phyloP scores from a whole-genome alignment of 2,329 filamentous ascomycete genomes.

The Fusarium sterilihyphosum region DNA sequence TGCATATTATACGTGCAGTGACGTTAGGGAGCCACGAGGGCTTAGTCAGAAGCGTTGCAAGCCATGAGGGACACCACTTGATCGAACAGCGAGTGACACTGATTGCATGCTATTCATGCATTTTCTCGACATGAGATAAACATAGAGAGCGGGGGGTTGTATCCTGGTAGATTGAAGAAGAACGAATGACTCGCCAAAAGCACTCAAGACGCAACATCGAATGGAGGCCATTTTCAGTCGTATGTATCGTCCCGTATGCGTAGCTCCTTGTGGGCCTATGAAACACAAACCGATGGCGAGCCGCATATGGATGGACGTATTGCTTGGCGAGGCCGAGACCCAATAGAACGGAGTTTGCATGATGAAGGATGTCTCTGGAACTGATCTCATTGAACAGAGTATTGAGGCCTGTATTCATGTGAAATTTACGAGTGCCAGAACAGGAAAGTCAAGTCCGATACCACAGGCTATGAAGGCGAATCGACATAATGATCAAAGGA shows the following conservation, averaged over 20 bases:
- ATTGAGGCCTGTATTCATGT: slow-evolving; percentile 9
- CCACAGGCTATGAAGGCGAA: not conserved
- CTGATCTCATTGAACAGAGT: slow-evolving; percentile 8
- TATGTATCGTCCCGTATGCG: slow-evolving; percentile 24
- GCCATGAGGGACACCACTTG: not conserved
- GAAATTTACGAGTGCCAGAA: not conserved
- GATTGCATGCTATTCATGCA: not conserved
- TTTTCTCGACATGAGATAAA: not conserved
- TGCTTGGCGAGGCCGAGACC: slow-evolving; percentile 22
- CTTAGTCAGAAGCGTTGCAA: slow-evolving; percentile 23
- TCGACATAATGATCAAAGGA: not conserved
- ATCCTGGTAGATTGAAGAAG: not conserved
- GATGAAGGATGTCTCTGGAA: slow-evolving; percentile 8
- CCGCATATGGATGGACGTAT: slow-evolving; percentile 22
- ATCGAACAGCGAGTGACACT: not conserved
- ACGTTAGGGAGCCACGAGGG: slow-evolving; percentile 29
- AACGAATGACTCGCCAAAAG: not conserved
- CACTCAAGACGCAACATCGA: slow-evolving; percentile 3
- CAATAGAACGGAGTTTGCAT: slow-evolving; percentile 24
- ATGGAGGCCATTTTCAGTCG: not conserved
- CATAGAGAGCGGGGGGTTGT: not conserved
- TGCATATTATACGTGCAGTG: slow-evolving; percentile 33
- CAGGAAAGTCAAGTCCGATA: not conserved
- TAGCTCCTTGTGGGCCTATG: slow-evolving; percentile 21
- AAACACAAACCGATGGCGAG: slow-evolving; percentile 35